Percentiles rank a stretch among this genome's conserved stretches.
These are phyloP conservation scores for Emergomyces orientalis DNA, from an alignment of 2,329 filamentous ascomycete species.

Conservation along the genomic window DNA sequence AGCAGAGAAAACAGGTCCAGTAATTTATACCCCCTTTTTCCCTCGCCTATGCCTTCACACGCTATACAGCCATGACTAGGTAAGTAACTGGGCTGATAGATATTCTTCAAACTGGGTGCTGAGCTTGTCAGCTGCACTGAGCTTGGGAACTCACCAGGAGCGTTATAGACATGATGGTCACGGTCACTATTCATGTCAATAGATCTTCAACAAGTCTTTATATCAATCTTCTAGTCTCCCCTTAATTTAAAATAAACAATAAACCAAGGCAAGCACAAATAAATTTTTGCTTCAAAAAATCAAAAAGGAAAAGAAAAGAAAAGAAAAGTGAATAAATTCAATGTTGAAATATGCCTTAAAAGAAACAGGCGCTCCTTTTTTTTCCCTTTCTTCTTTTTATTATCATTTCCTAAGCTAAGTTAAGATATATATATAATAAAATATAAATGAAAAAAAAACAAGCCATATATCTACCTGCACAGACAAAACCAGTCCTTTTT, in stretches of 20 bases:
- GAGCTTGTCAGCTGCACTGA: no score
- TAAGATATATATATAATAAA: neutral
- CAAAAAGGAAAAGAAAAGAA: neutral
- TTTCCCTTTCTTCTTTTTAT: neutral
- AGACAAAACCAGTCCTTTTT: neutral
- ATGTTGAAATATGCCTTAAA: conserved; percentile 14
- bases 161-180: no score
- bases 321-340: neutral
- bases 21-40: neutral
- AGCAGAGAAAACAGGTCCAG: neutral
- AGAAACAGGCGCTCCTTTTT: conserved; percentile 16
- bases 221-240: no score
- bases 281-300: no score
- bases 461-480: neutral
- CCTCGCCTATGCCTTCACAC: neutral
- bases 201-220: no score
- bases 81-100: neutral
- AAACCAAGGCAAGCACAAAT: no score
- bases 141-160: no score
- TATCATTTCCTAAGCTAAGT: neutral
- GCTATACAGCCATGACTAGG: neutral
- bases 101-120: no score
- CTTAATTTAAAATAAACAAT: no score
- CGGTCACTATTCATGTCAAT: no score
- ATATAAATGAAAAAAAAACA: neutral